Conservation (phyloP, 371 early-diverging fungal genomes). For the Sporodiniella umbellata region DNA sequence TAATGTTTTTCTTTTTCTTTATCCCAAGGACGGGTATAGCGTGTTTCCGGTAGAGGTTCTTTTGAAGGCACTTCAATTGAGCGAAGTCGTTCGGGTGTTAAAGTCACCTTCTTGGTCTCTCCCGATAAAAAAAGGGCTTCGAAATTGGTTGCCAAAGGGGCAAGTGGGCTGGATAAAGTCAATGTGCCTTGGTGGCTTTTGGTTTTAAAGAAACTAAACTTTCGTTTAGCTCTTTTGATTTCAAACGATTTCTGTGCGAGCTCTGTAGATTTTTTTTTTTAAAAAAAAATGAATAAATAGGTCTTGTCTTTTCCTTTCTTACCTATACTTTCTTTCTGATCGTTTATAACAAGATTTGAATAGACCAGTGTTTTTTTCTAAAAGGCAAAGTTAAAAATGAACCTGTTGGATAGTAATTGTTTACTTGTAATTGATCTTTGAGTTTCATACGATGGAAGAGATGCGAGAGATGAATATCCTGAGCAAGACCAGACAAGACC, state of each 20-base stretch:
- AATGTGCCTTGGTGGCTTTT: conserved; percentile 2
- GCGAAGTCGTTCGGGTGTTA: conserved; percentile 58
- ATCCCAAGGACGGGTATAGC: no score
- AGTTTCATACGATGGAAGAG: conserved; percentile 46
- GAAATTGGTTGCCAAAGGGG: conserved; percentile 33
- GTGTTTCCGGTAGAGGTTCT: conserved; percentile 8
- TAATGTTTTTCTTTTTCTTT: no score
- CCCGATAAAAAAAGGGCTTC: conserved; percentile 58
- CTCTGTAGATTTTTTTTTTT: no score
- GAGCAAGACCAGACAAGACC: conserved; percentile 44
- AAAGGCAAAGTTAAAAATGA: no score
- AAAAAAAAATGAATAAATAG: no score
- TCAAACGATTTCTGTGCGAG: no score
- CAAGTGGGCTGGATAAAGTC: conserved; percentile 8
- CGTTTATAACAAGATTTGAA: no score
- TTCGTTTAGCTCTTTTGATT: conserved; percentile 3
- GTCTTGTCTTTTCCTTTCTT: no score
- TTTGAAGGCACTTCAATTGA: conserved; percentile 42
- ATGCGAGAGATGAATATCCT: conserved; percentile 49
- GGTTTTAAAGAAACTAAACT: conserved; percentile 17
- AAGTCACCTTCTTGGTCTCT: conserved; percentile 54
- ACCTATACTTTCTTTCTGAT: no score
- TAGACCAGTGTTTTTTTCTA: no score
- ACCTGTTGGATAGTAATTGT: no score
- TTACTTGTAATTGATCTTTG: conserved; percentile 36